phyloP scores from a whole-genome alignment of 805 yeast species.

The Komagataella phaffii region DNA sequence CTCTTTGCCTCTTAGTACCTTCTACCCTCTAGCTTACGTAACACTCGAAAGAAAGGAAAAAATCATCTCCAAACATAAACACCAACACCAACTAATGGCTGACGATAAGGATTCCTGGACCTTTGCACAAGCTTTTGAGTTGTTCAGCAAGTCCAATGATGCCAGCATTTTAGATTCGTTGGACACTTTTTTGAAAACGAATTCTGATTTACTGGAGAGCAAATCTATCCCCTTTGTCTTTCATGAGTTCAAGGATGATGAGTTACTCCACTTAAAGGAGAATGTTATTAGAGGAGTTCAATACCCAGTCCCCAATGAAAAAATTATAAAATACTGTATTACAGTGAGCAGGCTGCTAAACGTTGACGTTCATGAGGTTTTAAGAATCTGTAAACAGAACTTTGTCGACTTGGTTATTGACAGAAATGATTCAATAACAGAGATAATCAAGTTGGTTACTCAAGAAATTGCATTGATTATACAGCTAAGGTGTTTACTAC shows the following conservation, averaged over 20 bases:
- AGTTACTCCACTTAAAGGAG: not conserved
- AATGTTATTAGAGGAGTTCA: not conserved
- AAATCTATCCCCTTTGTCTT: conserved; percentile 1
- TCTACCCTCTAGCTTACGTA: not conserved
- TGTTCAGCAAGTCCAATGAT: not conserved
- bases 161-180: not conserved
- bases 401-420: not conserved
- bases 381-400: not conserved
- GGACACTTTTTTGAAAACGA: not conserved
- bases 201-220: not conserved
- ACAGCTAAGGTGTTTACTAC: not conserved
- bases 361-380: not conserved
- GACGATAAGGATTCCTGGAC: not conserved
- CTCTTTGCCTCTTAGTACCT: not conserved
- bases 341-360: not conserved
- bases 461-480: not conserved
- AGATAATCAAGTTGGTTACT: not conserved
- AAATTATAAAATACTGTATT: not conserved
- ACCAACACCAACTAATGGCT: not conserved
- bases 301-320: not conserved
- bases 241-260: not conserved
- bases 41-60: not conserved
- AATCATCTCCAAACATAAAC: not conserved
- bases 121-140: not conserved
- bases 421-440: not conserved